Evolutionary conservation across 305 asterid species (phyloP).

Genomic region (Plantago lanceolata): DNA sequence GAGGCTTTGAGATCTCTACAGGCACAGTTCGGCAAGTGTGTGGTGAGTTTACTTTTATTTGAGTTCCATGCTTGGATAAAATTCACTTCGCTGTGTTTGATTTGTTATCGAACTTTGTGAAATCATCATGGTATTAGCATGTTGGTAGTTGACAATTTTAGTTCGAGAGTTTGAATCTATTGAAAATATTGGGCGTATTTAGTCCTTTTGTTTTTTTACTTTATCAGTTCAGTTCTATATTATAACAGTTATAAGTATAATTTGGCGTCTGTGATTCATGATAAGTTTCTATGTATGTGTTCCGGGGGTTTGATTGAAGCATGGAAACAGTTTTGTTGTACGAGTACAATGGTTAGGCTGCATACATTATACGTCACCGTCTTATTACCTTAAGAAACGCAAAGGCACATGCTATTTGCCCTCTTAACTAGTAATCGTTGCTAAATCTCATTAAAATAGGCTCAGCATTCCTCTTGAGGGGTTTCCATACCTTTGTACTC

Average conservation of each 20-base stretch:
- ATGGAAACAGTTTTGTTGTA: no score
- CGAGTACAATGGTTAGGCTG: no score
- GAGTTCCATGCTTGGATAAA: background rate
- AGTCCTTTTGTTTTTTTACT: background rate
- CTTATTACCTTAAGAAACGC: background rate
- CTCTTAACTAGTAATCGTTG: background rate
- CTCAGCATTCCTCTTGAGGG: background rate
- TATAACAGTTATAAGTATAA: background rate
- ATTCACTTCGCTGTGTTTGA: background rate
- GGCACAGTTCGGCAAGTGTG: conserved; percentile 65
- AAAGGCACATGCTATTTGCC: background rate
- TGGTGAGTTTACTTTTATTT: conserved; percentile 50
- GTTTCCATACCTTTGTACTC: background rate
- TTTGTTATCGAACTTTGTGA: background rate
- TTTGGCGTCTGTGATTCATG: conserved; percentile 4
- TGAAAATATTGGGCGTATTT: background rate
- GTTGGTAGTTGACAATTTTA: no score
- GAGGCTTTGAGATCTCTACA: conserved; percentile 61
- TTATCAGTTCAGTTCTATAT: background rate
- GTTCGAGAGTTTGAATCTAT: background rate
- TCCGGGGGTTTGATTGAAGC: background rate
- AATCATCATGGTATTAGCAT: no score
- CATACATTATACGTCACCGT: background rate
- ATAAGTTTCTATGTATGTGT: background rate
- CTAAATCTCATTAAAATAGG: background rate